Evolutionary conservation across 805 yeast species (phyloP).

Genomic region (Komagataella ulmi): DNA sequence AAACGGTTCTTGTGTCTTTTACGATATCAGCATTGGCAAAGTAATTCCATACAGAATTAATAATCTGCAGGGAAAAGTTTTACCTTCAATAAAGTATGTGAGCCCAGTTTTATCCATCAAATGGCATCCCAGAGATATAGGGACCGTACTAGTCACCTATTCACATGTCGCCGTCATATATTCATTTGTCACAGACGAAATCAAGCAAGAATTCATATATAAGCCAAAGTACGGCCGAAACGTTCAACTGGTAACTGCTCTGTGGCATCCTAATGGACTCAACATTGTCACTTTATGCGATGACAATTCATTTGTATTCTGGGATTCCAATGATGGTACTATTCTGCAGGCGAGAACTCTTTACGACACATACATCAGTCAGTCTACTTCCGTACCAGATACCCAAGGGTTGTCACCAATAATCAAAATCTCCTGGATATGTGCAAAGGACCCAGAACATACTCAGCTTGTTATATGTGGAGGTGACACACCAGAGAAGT

Average conservation of each 20-base stretch:
- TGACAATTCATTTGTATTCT: constrained; percentile 79
- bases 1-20: constrained; percentile 61
- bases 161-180: constrained; percentile 55
- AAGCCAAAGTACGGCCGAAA: constrained; percentile 15
- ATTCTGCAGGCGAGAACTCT: constrained; percentile 62
- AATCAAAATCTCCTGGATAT: constrained; percentile 58
- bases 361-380: constrained; percentile 51
- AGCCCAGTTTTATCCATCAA: constrained; percentile 49
- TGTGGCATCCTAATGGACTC: constrained; percentile 89
- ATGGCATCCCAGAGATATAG: constrained; percentile 86
- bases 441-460: constrained; percentile 66
- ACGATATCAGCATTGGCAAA: constrained; percentile 68
- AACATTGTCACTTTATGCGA: constrained; percentile 68
- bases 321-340: constrained; percentile 80
- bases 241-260: constrained; percentile 29
- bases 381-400: constrained; percentile 18
- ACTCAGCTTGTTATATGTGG: constrained; percentile 66
- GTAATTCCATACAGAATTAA: constrained; percentile 55
- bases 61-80: constrained; percentile 53
- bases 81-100: constrained; percentile 34
- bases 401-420: constrained; percentile 21
- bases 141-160: constrained; percentile 65
- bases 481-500: constrained; percentile 35
- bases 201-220: constrained; percentile 46
- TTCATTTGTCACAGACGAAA: constrained; percentile 45